A percentile compares a stretch with the other conserved stretches of the same genome.
Conservation (phyloP, 805 yeast genomes). For the Zygoascus bituminiphila region DNA sequence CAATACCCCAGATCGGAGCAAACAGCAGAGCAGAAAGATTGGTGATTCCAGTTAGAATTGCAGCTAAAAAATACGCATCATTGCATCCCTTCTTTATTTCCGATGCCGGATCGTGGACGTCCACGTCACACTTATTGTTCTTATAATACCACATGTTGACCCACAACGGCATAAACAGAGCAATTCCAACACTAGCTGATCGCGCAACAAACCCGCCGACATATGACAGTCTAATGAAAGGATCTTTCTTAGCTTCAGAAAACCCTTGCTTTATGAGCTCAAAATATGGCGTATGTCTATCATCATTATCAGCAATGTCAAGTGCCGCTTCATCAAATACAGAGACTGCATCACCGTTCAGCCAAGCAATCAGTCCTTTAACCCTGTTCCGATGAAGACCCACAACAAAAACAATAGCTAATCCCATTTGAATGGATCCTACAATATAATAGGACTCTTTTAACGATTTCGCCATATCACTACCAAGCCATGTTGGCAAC, state of each 20-base stretch:
- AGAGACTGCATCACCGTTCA: slow-evolving; percentile 21
- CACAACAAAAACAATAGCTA: slow-evolving; percentile 34
- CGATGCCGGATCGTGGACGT: slow-evolving; percentile 17
- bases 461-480: slow-evolving; percentile 38
- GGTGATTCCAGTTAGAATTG: slow-evolving; percentile 61
- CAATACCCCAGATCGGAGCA: slow-evolving; percentile 57
- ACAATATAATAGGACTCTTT: slow-evolving; percentile 42
- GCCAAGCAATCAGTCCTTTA: slow-evolving; percentile 27
- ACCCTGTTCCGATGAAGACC: slow-evolving; percentile 40
- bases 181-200: slow-evolving; percentile 48
- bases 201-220: slow-evolving; percentile 57
- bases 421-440: slow-evolving; percentile 35
- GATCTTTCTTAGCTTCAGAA: slow-evolving; percentile 37
- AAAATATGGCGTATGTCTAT: slow-evolving; percentile 28
- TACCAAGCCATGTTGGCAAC: slow-evolving; percentile 44
- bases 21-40: slow-evolving; percentile 48
- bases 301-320: slow-evolving; percentile 16
- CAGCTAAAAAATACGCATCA: slow-evolving; percentile 57
- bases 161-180: slow-evolving; percentile 56
- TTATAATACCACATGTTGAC: slow-evolving; percentile 48
- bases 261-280: slow-evolving; percentile 42
- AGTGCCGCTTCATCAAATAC: slow-evolving; percentile 26
- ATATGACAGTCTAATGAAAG: slow-evolving; percentile 47
- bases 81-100: slow-evolving; percentile 39
- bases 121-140: slow-evolving; percentile 40